phyloP scores from a whole-genome alignment of 208 protist species.

The Trypanosoma brucei region DNA sequence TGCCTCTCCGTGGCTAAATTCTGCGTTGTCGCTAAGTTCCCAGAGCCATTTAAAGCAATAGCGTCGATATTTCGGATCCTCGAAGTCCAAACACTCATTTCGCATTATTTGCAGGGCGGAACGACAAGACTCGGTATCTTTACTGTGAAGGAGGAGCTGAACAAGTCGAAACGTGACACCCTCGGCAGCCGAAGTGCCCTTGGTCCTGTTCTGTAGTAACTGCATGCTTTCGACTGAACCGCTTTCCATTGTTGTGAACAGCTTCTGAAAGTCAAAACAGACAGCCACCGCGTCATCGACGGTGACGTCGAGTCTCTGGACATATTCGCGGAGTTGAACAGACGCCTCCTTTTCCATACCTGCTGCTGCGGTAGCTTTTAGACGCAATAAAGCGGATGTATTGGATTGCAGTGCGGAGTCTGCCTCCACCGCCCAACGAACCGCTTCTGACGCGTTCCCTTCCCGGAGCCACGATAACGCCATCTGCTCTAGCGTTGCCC shows the following conservation, averaged over 20 bases:
- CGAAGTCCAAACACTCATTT: slow-evolving; percentile 18
- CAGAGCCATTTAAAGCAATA: slow-evolving; percentile 29
- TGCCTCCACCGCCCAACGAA: slow-evolving; percentile 16
- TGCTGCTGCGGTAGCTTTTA: slow-evolving; percentile 15
- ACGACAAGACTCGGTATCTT: slow-evolving; percentile 7
- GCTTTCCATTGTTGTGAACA: slow-evolving; percentile 11
- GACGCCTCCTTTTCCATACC: slow-evolving; percentile 10
- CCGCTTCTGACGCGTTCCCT: slow-evolving; percentile 16
- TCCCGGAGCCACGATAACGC: slow-evolving; percentile 27
- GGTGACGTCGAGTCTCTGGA: slow-evolving; percentile 17
- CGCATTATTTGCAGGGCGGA: slow-evolving; percentile 19
- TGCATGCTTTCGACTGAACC: slow-evolving; percentile 20
- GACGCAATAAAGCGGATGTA: slow-evolving; percentile 18
- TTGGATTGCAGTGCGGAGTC: slow-evolving; percentile 17
- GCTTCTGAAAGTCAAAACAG: slow-evolving; percentile 29
- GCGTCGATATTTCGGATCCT: slow-evolving; percentile 20
- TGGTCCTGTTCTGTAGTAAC: slow-evolving; percentile 11
- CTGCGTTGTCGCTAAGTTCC: slow-evolving; percentile 20
- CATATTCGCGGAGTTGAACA: slow-evolving; percentile 20
- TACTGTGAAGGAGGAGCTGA: slow-evolving; percentile 22
- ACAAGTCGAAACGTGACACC: slow-evolving; percentile 20
- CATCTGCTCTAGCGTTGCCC: slow-evolving; percentile 21
- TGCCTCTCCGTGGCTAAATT: slow-evolving; percentile 7
- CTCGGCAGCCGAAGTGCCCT: slow-evolving; percentile 9
- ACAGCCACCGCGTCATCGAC: slow-evolving; percentile 23